Conservation (phyloP, 1,284 basidiomycete genomes). For the Ustilago crameri region DNA sequence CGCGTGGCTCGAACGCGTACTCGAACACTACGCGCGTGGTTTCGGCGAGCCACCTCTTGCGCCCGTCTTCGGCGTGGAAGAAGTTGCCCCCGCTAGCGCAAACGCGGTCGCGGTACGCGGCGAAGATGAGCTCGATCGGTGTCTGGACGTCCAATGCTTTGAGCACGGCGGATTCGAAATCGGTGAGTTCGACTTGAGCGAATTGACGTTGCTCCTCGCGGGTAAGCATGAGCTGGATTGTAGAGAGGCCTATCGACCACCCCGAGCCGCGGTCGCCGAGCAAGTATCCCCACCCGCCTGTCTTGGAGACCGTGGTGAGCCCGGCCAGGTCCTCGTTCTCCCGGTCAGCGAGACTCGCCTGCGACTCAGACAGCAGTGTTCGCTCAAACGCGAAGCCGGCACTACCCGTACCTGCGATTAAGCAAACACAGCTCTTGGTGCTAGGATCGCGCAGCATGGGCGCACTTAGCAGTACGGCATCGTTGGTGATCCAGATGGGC, state of each 20-base stretch:
- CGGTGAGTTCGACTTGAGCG: conserved; percentile 17
- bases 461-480: conserved; percentile 42
- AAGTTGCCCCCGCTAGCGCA: conserved; percentile 44
- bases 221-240: conserved; percentile 42
- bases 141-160: conserved; percentile 22
- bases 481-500: conserved; percentile 50
- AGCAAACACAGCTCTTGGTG: conserved; percentile 37
- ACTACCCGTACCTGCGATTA: conserved; percentile 49
- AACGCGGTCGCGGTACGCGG: conserved; percentile 40
- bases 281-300: conserved; percentile 48
- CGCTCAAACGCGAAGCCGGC: conserved; percentile 48
- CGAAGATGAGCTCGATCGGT: conserved; percentile 47
- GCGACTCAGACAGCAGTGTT: conserved; percentile 13
- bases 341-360: neutral
- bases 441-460: conserved; percentile 38
- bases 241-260: conserved; percentile 46
- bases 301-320: conserved; percentile 40
- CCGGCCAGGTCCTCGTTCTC: conserved; percentile 46
- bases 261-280: conserved; percentile 41
- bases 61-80: conserved; percentile 49
- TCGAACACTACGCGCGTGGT: conserved; percentile 56
- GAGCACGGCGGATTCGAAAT: conserved; percentile 36
- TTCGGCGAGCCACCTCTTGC: conserved; percentile 62
- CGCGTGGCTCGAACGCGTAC: conserved; percentile 16
- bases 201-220: conserved; percentile 40